Percentiles rank a stretch among this genome's conserved stretches.
Conservation (phyloP, 805 yeast species). For the Huiozyma sinensis region DNA sequence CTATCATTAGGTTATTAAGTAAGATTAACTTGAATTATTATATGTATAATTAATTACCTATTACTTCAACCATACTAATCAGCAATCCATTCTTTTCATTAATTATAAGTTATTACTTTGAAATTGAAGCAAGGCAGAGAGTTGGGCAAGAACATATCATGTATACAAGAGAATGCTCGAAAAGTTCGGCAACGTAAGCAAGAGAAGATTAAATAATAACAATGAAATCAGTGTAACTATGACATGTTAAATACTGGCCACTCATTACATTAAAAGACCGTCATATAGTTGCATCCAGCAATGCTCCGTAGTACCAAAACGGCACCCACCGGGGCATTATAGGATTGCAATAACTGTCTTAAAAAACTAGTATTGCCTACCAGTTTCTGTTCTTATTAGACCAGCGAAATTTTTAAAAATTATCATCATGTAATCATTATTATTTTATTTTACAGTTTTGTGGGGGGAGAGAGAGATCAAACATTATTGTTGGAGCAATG, state of each 20-base stretch:
- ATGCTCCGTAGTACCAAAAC: constrained; percentile 12
- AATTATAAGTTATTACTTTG: too few species aligned
- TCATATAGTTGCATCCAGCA: neutral
- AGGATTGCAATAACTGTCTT: constrained; percentile 6
- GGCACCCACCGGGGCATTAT: constrained; percentile 5
- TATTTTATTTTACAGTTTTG: too few species aligned
- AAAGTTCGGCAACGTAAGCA: neutral
- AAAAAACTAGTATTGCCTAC: constrained; percentile 13
- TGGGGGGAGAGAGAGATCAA: too few species aligned
- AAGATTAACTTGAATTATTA: too few species aligned
- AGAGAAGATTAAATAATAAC: neutral
- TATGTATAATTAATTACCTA: too few species aligned
- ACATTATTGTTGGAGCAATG: too few species aligned
- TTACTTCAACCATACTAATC: too few species aligned
- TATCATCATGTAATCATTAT: constrained; percentile 20
- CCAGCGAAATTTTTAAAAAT: constrained; percentile 20
- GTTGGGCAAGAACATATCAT: too few species aligned
- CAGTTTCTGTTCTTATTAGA: constrained; percentile 24
- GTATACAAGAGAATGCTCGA: too few species aligned
- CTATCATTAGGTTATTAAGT: too few species aligned
- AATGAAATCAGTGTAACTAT: constrained; percentile 33
- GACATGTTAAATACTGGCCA: constrained; percentile 46
- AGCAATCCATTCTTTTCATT: too few species aligned
- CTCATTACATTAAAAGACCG: constrained; percentile 50
- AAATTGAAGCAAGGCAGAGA: too few species aligned